Base-by-base conservation (phyloP, 306 rosid genomes). In the Cucurbita maxima region DNA sequence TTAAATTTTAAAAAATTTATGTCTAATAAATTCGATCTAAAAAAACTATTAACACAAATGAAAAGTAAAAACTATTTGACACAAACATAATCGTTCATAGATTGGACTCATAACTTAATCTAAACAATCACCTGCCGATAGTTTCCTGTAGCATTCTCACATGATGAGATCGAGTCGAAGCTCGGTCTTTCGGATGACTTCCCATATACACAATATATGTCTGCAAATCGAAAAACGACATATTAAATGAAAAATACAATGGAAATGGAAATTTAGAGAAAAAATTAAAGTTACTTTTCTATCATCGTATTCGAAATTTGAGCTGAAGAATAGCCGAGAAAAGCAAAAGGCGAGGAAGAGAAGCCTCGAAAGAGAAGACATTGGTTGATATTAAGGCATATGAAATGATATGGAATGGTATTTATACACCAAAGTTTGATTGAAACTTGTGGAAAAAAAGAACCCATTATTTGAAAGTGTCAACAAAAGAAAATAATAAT, bases 161-260 rank as follows among this genome's bases (percentile, higher is more conserved):
- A 72, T 79, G 76, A 47, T 74, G 66, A 12, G 77, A 18, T 67
- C 71, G 50, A 3, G 76, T 18, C 8, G 72, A 66, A 51, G 41
- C 64, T 50, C 75, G 77, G 63, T 75, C 79, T 6, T 13, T 45
- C 13, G 44, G 43, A 50, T 11, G 76, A 15, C 41, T 71, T 45
- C 89, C 84, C 22, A 80, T 77, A 30, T 86, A 83, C 36, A 83
- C 87, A 72, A 86, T 83, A 62, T 81, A 86, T 1, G 77, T 68
- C 89, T 86, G 83, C 76, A 71, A 7, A 44, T 15, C 14, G 0
- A 8, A 45, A 45, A 1, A 10, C 14, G 6, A 51, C 19, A 51
- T 5, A 51, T 15, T 1, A 51, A 5, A 15, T 0, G 0, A n/a
- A 53, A 16, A 53, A 16, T 2, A 52, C 6, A 0, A 52, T 5